Conservation (phyloP, 2,329 filamentous ascomycete species). For the Paecilomyces sp. region DNA sequence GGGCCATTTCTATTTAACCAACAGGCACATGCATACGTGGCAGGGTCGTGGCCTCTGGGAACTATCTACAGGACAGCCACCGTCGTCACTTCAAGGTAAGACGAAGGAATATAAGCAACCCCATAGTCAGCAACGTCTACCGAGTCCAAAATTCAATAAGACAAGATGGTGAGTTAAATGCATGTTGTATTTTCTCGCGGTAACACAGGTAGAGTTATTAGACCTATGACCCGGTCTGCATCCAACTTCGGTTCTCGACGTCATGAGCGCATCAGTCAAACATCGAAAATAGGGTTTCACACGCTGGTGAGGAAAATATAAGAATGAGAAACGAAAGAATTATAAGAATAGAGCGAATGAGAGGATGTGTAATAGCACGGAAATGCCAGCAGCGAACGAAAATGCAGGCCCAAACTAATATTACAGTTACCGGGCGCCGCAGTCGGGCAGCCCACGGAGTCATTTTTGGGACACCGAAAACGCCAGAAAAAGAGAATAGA, state of each 20-base stretch:
- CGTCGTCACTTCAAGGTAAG: neutral
- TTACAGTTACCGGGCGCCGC: conserved; percentile 24
- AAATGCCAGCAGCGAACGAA: conserved; percentile 9
- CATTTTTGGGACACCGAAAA: conserved; percentile 19
- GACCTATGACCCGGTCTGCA: neutral
- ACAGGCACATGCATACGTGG: neutral
- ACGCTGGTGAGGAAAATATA: neutral
- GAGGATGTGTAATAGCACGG: conserved; percentile 4
- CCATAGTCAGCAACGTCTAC: neutral
- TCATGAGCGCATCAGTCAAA: conserved; percentile 9
- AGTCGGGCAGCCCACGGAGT: conserved; percentile 11
- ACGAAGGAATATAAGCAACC: neutral
- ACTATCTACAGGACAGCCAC: neutral
- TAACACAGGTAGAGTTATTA: neutral
- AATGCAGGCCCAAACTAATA: conserved; percentile 17
- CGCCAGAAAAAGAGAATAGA: conserved; percentile 12
- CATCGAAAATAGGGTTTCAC: neutral
- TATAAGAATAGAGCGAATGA: conserved; percentile 2
- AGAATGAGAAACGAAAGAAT: conserved; percentile 1
- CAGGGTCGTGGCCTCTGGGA: neutral
- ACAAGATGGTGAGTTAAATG: neutral
- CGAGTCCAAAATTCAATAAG: neutral
- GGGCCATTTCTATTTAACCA: neutral
- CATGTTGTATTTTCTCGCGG: conserved; percentile 2
- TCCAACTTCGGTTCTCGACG: conserved; percentile 3